Base-by-base conservation (phyloP, 129 eudicot species). In the Deinandra increscens region DNA sequence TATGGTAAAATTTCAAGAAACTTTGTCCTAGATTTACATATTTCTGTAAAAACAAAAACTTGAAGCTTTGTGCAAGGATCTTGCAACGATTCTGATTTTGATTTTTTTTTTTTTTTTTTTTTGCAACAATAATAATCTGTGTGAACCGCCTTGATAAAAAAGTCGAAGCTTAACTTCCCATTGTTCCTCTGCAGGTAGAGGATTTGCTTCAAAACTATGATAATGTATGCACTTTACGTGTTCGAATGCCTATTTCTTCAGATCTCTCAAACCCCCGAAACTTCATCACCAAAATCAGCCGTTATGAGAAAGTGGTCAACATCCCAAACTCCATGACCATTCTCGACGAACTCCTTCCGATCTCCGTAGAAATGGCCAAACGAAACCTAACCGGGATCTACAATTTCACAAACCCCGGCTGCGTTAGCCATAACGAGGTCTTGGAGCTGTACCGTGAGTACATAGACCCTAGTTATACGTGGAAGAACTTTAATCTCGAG, bases 251-350 rank as follows among this genome's bases (percentile, higher is more conserved):
- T 0, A 82, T 82, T 41, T 82, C 87, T 7, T 82, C 87, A 3
- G 87, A 82, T 60, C 81, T 82, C n/a, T 70, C 78, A 34, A 82
- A 82, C 81, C 87, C 86, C 10, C 83, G 83, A 71, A 82, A 82
- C 83, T 82, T 82, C 73, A 79, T 82, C 64, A 82, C 87, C 0
- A 82, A 82, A 46, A 82, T 82, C 44, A 53, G 67, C 6, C 83
- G 83, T 11, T 82, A 79, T 6, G 74, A 79, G 43, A 82, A 82
- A 43, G 87, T 82, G 54, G 87, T 82, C 7, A 64, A 82, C 71
- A 82, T 82, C 68, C 87, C 87, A 23, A 82, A 82, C 79, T 78
- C 81, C 41, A 82, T 82, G 83, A 82, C 83, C 41, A 68, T 82
- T 55, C 81, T 79, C 49, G 87, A 82, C 15, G 87, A 82, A 12